These are phyloP conservation scores for Heliamphora pulchella DNA, from an alignment of 179 eudicot species.

Conservation along the genomic window DNA sequence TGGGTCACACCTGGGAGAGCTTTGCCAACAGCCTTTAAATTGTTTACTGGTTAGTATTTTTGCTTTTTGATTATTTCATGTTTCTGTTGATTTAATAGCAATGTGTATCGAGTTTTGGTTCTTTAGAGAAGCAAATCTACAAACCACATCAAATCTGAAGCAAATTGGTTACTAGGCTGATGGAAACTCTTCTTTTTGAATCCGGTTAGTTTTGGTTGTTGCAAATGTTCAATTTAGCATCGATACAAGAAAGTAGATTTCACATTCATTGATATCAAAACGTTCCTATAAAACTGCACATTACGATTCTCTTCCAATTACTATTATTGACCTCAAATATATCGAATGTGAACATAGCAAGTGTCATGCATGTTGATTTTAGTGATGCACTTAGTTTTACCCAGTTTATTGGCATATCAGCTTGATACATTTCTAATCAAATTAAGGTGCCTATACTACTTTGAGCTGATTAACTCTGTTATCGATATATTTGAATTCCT, in stretches of 20 bases:
- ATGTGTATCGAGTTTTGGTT: not conserved
- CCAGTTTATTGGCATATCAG: too few species aligned
- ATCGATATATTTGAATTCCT: not conserved
- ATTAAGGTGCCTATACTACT: too few species aligned
- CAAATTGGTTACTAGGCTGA: not conserved
- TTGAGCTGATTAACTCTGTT: not conserved
- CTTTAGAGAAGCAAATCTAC: not conserved
- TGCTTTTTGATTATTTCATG: not conserved
- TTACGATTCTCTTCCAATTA: not conserved
- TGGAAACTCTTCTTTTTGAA: not conserved
- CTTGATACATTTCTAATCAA: too few species aligned
- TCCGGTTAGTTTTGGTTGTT: not conserved
- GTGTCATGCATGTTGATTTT: not conserved
- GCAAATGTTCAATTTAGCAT: not conserved
- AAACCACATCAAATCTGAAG: not conserved
- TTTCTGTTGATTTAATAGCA: not conserved
- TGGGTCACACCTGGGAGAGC: constrained; percentile 50
- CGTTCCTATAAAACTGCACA: not conserved
- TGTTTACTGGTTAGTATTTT: constrained; percentile 72
- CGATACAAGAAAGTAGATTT: not conserved
- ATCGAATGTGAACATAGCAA: not conserved
- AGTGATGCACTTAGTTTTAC: too few species aligned
- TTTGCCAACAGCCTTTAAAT: constrained; percentile 74
- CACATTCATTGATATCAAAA: not conserved
- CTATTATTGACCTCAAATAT: not conserved